Evolutionary conservation across 495 filamentous ascomycete species (phyloP), one percentile per base, ranked within the genome.

Genomic region (Penicillium malachiteum): DNA sequence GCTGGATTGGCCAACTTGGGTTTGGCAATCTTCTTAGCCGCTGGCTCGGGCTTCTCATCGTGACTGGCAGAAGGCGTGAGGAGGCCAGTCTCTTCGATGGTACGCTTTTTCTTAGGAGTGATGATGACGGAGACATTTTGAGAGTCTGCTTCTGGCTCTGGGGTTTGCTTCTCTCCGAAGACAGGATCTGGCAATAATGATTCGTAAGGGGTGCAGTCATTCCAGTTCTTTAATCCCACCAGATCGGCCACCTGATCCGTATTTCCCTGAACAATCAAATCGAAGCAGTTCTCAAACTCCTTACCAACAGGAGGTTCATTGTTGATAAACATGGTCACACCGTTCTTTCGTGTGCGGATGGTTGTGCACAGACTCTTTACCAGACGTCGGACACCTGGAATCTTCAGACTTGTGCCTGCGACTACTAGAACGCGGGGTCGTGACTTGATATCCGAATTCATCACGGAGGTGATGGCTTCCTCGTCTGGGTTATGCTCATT

Each of bases 401-500:
- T 92, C 63, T 97, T 97, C 56, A 98, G 71, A 50, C 88, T 97
- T 7, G 94, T 98, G 32, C 94, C 94, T 13, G 95, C 95, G 30
- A 98, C 95, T 52, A 98, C 84, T 21, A 98, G 76, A 7, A 92
- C 92, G 62, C 97, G 95, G 0, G 94, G 94, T 35, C 91, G 81
- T 32, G 85, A 84, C 48, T 89, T 86, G 18, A 97, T 73, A 68
- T 98, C 94, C 3, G 90, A 84, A 44, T 81, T 84, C 56, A 92
- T 88, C 11, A 96, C 90, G 7, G 90, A 86, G 12, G 94, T 92
- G 66, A 98, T 98, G 16, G 94, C 92, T 56, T 96, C 93, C 45
- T 92, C 90, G 57, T 98, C 94, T 1, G 94, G 93, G 65, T 96
- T 96, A 68, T 90, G 87, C 70, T 98, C 94, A 71, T 98, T 96